Base-by-base conservation (phyloP, 345 rosid genomes). In the Salix exigua region DNA sequence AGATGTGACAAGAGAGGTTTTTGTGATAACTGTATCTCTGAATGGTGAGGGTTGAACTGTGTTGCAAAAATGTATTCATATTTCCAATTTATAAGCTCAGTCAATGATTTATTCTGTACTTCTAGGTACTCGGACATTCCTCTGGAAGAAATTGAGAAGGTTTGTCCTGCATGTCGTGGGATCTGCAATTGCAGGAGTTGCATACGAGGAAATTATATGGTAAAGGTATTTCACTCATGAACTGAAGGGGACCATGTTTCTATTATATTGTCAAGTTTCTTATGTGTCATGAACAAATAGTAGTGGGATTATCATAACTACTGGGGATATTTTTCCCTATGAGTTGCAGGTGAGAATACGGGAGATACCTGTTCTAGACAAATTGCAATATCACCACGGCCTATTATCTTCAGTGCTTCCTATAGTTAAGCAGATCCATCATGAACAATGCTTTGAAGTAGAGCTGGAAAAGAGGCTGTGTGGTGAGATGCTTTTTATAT, bases 151-250 rank as follows among this genome's bases (percentile, higher is more conserved):
- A 82, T 90, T 40, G 94, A 89, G 89, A 91, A 90, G 88, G 82
- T 80, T 66, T 96, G 99, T 82, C 99, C 99, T 82, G 97, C 88
- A 28, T 96, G 99, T 82, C 93, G 94, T 66, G 98, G 99, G 72
- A 83, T 86, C 76, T 96, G 99, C 86, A 84, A 83, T 84, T 96
- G 99, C 85, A 91, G 89, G 89, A 85, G 81, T 38, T 96, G 99
- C 87, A 73, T 94, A 72, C 94, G 95, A 71, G 87, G 89, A 25
- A 98, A 90, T 86, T 90, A 92, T 83, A 79, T 88, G 85, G 83
- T 94, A 66, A 96, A 96, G 98, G 99, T 94, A 78, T 77, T 75
- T 75, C 64, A 72, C 62, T 71, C 60, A 3, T 38, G 6, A 44
- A 61, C 63, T 42, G 33, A 68, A 51, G 64, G 64, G 48, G 35